Percentiles rank a stretch among this genome's conserved stretches.
These are phyloP conservation scores for Pyricularia sp. DNA, from an alignment of 2,329 filamentous ascomycete species.

Conservation along the genomic window DNA sequence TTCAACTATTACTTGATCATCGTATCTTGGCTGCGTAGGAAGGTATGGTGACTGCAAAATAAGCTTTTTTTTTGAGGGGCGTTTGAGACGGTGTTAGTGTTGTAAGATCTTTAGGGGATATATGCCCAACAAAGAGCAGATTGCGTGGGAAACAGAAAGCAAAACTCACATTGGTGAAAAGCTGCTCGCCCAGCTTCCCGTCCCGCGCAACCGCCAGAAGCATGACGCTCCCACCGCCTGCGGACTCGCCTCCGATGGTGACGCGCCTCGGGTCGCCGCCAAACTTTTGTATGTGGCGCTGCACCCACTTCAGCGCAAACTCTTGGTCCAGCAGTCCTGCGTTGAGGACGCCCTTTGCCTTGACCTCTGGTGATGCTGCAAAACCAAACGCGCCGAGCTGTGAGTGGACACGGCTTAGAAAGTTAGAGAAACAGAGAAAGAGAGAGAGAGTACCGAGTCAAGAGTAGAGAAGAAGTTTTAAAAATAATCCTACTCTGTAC, in stretches of 20 bases:
- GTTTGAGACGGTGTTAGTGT: neutral
- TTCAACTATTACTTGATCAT: conserved; percentile 28
- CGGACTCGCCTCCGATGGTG: conserved; percentile 41
- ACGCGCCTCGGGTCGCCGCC: conserved; percentile 38
- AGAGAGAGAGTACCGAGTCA: neutral
- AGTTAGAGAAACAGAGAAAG: neutral
- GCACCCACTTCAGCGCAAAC: conserved; percentile 38
- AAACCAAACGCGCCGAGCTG: conserved; percentile 11
- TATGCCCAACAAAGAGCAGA: too few species aligned
- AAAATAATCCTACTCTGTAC: conserved; percentile 10
- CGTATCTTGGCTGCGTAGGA: conserved; percentile 33
- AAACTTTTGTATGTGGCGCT: conserved; percentile 36
- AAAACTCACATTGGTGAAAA: conserved; percentile 24
- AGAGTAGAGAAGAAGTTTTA: neutral
- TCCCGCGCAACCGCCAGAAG: conserved; percentile 15
- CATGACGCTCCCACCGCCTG: conserved; percentile 37
- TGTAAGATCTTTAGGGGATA: too few species aligned
- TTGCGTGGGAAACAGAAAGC: neutral
- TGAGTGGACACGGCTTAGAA: too few species aligned
- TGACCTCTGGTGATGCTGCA: conserved; percentile 9
- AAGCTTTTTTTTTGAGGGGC: neutral
- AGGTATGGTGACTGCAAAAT: conserved; percentile 25
- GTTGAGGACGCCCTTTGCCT: conserved; percentile 24
- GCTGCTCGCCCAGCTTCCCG: conserved; percentile 13
- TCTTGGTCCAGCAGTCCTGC: conserved; percentile 40